phyloP scores from a whole-genome alignment of 2,329 filamentous ascomycete genomes.

The Aureobasidium sp. region DNA sequence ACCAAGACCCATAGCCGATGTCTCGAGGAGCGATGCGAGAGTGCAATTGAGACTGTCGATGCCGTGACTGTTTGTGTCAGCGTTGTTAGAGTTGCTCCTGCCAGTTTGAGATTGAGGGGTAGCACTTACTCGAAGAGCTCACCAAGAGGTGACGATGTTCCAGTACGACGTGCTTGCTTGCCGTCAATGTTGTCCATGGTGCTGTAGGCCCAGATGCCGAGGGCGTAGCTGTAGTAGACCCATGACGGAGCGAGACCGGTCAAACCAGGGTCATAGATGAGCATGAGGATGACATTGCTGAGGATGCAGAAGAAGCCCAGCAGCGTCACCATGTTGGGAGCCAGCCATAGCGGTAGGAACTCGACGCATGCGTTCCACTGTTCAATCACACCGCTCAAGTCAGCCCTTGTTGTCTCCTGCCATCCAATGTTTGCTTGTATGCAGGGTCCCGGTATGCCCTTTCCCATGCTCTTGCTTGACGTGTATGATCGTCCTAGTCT shows the following conservation, averaged over 20 bases:
- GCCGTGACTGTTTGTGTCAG: slow-evolving; percentile 53
- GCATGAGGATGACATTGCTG: slow-evolving; percentile 66
- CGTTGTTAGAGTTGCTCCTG: not conserved
- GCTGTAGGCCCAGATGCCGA: slow-evolving; percentile 95
- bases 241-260: slow-evolving; percentile 80
- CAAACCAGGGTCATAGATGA: slow-evolving; percentile 79
- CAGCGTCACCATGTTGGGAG: slow-evolving; percentile 95
- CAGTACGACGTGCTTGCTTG: slow-evolving; percentile 90
- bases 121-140: slow-evolving; percentile 77
- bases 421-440: not conserved
- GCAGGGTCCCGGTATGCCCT: not conserved
- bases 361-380: slow-evolving; percentile 98
- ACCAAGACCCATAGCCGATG: slow-evolving; percentile 86
- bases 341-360: slow-evolving; percentile 87
- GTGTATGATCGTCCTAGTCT: not conserved
- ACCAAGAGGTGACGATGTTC: slow-evolving; percentile 87
- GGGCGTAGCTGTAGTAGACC: slow-evolving; percentile 92
- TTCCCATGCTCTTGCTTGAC: slow-evolving; percentile 3
- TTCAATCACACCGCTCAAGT: slow-evolving; percentile 11
- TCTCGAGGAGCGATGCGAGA: slow-evolving; percentile 80
- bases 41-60: slow-evolving; percentile 98
- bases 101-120: slow-evolving; percentile 16
- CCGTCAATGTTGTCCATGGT: slow-evolving; percentile 99
- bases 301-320: slow-evolving; percentile 93
- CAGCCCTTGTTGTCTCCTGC: not conserved